Evolutionary conservation across 495 filamentous ascomycete genomes (phyloP), one percentile per base, ranked within the genome.

Genomic region (Aspergillus haitiensis): DNA sequence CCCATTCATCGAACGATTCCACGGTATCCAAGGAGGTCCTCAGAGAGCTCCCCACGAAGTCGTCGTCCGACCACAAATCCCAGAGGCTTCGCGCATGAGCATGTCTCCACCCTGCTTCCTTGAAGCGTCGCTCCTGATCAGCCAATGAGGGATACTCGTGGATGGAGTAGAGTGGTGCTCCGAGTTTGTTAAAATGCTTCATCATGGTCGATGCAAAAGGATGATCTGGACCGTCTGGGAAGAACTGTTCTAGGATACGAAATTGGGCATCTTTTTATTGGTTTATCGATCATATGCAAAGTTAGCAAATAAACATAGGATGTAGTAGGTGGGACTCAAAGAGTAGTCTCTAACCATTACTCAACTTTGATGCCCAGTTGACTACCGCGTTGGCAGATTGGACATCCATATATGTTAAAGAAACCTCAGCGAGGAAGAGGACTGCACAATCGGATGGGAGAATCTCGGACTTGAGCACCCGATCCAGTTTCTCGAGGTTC

Each of bases 1-100:
- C 93, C 91, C 91, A 97, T 74, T 97, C 92, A 72, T 97, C 93
- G 69, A 97, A 97, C 16, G 87, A 85, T 69, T 97, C 93, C 33
- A 89, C 69, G 0, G 67, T 66, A 58, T 96, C 88, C 21, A 96
- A 72, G 27, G 67, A 64, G 13, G 63, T 70, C 55, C 87, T 79
- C 47, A 88, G 79, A 1, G 76, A 74, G 2, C 77, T 64, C 3
- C 76, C 73, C 15, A 95, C 65, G 62, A 90, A 88, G 9, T 70
- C 72, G 3, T 84, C 73, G 58, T 87, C 81, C 13, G 80, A 83
- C 93, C 93, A 97, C 21, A 93, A 75, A 58, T 89, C 82, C 85
- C 91, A 93, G 3, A 96, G 78, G 65, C 80, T 87, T 65, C 76
- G 75, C n/a, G 83, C 82, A 46, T 78, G 69, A 15, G 87, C 81